phyloP scores from a whole-genome alignment of 2,329 filamentous ascomycete species.

The Malbranchea cinnamomea region DNA sequence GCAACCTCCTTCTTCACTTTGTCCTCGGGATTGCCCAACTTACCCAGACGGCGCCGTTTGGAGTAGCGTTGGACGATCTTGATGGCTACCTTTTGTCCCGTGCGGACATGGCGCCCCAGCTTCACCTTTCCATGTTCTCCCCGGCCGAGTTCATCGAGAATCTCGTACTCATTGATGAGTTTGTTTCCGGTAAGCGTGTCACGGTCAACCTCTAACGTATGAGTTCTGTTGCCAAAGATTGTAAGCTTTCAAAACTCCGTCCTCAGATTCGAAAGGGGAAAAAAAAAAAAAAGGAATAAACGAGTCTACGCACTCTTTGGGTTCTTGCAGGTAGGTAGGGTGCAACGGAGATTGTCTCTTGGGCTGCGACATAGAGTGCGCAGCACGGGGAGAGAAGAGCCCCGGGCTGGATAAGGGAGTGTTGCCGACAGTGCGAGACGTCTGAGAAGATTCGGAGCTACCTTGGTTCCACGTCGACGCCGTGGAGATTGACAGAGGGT shows the following conservation, averaged over 20 bases:
- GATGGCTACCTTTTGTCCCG: slow-evolving; percentile 73
- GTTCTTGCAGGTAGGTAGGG: slow-evolving; percentile 55
- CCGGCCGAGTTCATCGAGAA: slow-evolving; percentile 88
- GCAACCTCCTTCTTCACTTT: slow-evolving; percentile 91
- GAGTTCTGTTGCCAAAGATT: slow-evolving; percentile 43
- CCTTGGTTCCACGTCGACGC: slow-evolving; percentile 12
- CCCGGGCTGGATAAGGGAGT: slow-evolving; percentile 34
- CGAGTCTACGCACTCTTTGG: slow-evolving; percentile 50
- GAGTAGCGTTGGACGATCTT: slow-evolving; percentile 97
- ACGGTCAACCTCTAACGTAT: slow-evolving; percentile 80
- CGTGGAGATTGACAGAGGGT: slow-evolving; percentile 14
- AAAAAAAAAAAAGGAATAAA: slow-evolving; percentile 3
- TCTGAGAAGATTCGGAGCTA: slow-evolving; percentile 13
- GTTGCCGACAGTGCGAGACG: slow-evolving; percentile 30
- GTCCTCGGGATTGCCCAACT: slow-evolving; percentile 49
- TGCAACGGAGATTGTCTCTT: slow-evolving; percentile 42
- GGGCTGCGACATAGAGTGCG: too few relatives aligned
- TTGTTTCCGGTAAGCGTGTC: slow-evolving; percentile 84
- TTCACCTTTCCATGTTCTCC: slow-evolving; percentile 98
- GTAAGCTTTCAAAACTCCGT: slow-evolving; percentile 6
- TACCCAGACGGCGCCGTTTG: slow-evolving; percentile 79
- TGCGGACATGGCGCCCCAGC: slow-evolving; percentile 66
- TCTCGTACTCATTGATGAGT: slow-evolving; percentile 93
- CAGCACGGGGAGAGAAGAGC: slow-evolving; percentile 26
- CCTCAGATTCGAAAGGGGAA: slow-evolving; percentile 1